These are phyloP conservation scores for Neurospora sp. DNA, from an alignment of 495 filamentous ascomycete genomes.

Conservation along the genomic window DNA sequence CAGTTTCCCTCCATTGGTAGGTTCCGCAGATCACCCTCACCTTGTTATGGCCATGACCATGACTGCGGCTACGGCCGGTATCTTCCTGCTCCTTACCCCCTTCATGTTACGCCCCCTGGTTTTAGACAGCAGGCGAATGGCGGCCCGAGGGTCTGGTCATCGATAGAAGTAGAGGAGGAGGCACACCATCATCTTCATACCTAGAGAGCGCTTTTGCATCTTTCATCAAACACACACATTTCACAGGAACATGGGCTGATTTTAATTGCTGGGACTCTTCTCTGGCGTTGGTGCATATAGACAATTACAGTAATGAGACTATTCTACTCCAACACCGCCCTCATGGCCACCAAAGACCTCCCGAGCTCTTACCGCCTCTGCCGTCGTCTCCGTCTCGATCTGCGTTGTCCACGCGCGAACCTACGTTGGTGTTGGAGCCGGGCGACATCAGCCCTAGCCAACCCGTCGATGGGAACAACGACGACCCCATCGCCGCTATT, in stretches of 20 bases:
- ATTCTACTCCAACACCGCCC: constrained; percentile 8
- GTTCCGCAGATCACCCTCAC: constrained; percentile 4
- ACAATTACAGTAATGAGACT: constrained; percentile 28
- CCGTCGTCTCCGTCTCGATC: not conserved
- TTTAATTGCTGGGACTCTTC: constrained; percentile 15
- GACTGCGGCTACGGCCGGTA: not conserved
- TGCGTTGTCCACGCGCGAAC: constrained; percentile 1
- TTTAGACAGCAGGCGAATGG: not conserved
- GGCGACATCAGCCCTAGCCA: not conserved
- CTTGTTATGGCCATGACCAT: not conserved
- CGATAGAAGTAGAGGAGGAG: constrained; percentile 2
- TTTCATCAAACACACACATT: not conserved
- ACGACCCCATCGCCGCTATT: not conserved
- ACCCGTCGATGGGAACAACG: not conserved
- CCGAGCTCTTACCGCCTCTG: not conserved
- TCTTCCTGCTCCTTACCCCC: not conserved
- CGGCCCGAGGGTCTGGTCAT: not conserved
- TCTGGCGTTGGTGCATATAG: constrained; percentile 13
- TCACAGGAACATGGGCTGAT: constrained; percentile 18
- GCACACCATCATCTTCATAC: not conserved
- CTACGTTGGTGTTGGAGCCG: not conserved
- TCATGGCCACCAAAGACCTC: not conserved
- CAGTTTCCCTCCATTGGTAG: constrained; percentile 10
- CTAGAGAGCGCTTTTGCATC: not conserved
- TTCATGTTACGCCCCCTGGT: not conserved